A percentile compares a stretch with the other conserved stretches of the same genome.
Conservation (phyloP, 495 filamentous ascomycete species). For the Umbilicaria muhlenbergii region DNA sequence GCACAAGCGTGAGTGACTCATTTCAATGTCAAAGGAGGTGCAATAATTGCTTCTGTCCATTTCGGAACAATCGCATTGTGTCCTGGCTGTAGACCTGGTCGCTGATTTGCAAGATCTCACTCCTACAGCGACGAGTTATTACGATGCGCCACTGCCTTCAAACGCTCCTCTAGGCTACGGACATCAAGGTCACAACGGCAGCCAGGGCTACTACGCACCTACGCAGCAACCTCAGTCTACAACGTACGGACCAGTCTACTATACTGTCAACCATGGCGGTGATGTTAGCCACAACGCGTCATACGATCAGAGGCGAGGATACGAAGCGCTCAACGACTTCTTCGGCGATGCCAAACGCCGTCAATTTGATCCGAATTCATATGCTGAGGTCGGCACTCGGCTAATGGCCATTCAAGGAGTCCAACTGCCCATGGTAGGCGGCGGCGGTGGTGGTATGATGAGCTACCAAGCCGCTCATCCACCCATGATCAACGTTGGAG, state of each 20-base stretch:
- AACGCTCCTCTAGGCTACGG: constrained; percentile 28
- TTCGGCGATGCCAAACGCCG: constrained; percentile 83
- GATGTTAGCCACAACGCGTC: constrained; percentile 27
- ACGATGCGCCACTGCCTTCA: constrained; percentile 43
- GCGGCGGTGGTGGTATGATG: constrained; percentile 42
- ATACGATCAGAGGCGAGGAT: constrained; percentile 65
- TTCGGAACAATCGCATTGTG: constrained; percentile 5
- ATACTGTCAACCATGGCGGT: constrained; percentile 42
- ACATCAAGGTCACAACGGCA: constrained; percentile 32
- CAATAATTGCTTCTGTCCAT: background rate
- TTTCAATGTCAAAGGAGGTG: background rate
- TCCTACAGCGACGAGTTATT: constrained; percentile 32
- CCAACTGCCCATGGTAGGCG: constrained; percentile 45
- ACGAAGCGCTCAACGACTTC: constrained; percentile 84
- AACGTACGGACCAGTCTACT: constrained; percentile 59
- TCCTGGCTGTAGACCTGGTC: constrained; percentile 14
- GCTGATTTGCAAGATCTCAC: constrained; percentile 34
- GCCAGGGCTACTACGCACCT: constrained; percentile 47
- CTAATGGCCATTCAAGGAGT: constrained; percentile 59
- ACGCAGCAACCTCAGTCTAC: constrained; percentile 30
- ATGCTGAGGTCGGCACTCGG: constrained; percentile 65
- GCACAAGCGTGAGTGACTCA: constrained; percentile 8
- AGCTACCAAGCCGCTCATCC: constrained; percentile 39
- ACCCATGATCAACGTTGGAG: constrained; percentile 32
- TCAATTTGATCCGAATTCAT: constrained; percentile 71